Evolutionary conservation across 1,284 basidiomycete genomes (phyloP), one percentile per base, ranked within the genome.

Genomic region (Irpex rosettiformis): DNA sequence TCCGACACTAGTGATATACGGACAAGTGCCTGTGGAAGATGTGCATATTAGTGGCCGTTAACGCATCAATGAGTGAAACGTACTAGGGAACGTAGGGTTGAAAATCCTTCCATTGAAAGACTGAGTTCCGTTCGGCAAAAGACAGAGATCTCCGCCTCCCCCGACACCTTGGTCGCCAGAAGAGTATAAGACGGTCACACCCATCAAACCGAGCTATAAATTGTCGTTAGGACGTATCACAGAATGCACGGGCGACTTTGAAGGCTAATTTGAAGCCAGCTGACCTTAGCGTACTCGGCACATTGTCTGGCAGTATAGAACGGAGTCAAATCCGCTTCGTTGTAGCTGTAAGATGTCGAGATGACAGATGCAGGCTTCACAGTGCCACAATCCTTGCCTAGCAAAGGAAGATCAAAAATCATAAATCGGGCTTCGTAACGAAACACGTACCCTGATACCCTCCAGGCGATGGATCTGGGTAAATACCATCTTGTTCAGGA

Each of bases 91-190:
- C 25, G 55, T 28, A 7, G 21, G 43, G 30, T 59, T 58, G 59
- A 65, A 67, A 48, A 52, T 24, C 43, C 33, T 57, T 11, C 55
- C 60, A 11, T 4, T 10, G 33, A n/a, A 29, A 16, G 7, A n/a
- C 30, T 58, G 58, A 30, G 58, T 52, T 65, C 74, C 69, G 42
- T 62, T 59, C 1, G 63, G 48, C 29, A 67, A 53, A 1, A 73
- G 63, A 56, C 74, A 74, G 8, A 65, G 68, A 13, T 83, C 85
- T 40, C 33, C 13, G 6, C 61, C 58, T 62, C 74, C 80, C 24
- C 86, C 88, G 22, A 91, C 70, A 53, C 87, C 88, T 57, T 67
- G 67, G 65, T 86, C 88, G 52, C 88, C 88, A 58, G 82, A 84
- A 33, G 83, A 82, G 74, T 85, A 89, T 64, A 91, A 74, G 16